Base-by-base conservation (phyloP, 805 yeast genomes). In the Priceomyces castillae region DNA sequence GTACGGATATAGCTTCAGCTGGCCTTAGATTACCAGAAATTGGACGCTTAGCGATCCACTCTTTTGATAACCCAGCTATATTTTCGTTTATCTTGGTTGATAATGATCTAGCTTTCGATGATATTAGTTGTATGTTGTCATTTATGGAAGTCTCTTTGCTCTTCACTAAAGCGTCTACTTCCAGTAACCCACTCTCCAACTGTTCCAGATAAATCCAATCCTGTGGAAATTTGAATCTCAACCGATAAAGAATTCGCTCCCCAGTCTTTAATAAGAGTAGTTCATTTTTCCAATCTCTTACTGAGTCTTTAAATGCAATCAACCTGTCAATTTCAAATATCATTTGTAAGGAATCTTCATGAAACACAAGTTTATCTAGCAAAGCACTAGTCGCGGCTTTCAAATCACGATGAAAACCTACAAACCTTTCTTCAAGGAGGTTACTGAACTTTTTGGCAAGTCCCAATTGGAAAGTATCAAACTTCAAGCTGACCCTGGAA, bases 141-240 rank as follows among this genome's bases (percentile, higher is more conserved):
- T 68, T 62, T 6, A 86, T 64, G 2, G 67, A 47, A 1, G 42
- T 47, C 7, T 61, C 55, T 49, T 77, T 67, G 30, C 56, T 51
- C 3, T 49, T 48, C 34, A 75, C 41, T 9, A 77, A 56, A 30
- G 76, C 68, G 1, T 50, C 41, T 25, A 82, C 54, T 1, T 79
- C 65, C 0, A 64, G 52, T 42, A 71, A 56, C 41, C 77, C 80
- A 40, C 66, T 69, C 11, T 77, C 80, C 0, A 87, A 44, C 50
- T 87, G 95, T 33, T 85, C 94, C 37, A 66, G 67, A 55, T 67
- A 78, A 0, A 82, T 47, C 84, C 90, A 84, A 22, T 74, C 73
- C 0, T 61, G 28, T 0, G 83, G 77, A 39, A 79, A 73, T 17
- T 66, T 67, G 46, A 62, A 74, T 35, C 83, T 62, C n/a, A 70